Evolutionary conservation across 2,329 filamentous ascomycete species (phyloP).

Genomic region (Penicillium sp.): DNA sequence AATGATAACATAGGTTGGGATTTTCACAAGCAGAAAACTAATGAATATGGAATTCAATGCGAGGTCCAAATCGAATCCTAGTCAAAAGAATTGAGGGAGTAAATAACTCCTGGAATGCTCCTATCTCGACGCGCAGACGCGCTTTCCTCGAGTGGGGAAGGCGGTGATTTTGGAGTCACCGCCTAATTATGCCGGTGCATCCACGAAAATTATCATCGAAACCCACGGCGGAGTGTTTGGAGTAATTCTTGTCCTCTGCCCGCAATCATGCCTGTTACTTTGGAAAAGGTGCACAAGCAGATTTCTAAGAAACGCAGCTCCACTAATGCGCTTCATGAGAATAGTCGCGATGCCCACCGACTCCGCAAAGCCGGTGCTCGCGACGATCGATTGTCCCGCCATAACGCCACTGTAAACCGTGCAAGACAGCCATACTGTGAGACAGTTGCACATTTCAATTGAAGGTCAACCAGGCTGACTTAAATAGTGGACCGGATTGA

Average conservation of each 20-base stretch:
- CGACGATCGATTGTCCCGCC: conserved; percentile 76
- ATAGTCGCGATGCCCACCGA: conserved; percentile 80
- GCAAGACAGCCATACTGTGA: conserved; percentile 71
- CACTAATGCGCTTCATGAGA: conserved; percentile 75
- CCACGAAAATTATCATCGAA: conserved; percentile 24
- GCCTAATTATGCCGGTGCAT: conserved; percentile 32
- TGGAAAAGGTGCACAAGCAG: conserved; percentile 83
- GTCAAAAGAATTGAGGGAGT: conserved; percentile 8
- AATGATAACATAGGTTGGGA: conserved; percentile 18
- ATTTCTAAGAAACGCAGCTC: conserved; percentile 83
- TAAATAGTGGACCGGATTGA: conserved; percentile 60
- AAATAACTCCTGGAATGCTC: conserved; percentile 32
- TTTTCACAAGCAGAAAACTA: conserved; percentile 5
- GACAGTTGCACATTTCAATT: conserved; percentile 17
- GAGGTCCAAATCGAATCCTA: conserved; percentile 3
- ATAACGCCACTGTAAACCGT: conserved; percentile 67
- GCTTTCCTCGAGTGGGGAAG: conserved; percentile 22
- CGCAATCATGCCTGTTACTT: conserved; percentile 61
- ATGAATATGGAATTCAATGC: conserved; percentile 3
- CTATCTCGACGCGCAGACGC: conserved; percentile 34
- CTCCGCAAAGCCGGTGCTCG: conserved; percentile 75
- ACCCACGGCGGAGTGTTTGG: not conserved
- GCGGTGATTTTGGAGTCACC: conserved; percentile 23
- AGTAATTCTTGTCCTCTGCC: conserved; percentile 1
- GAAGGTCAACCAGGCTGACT: not conserved